phyloP scores from a whole-genome alignment of 2,329 filamentous ascomycete species.

The Curvularia spicifera region DNA sequence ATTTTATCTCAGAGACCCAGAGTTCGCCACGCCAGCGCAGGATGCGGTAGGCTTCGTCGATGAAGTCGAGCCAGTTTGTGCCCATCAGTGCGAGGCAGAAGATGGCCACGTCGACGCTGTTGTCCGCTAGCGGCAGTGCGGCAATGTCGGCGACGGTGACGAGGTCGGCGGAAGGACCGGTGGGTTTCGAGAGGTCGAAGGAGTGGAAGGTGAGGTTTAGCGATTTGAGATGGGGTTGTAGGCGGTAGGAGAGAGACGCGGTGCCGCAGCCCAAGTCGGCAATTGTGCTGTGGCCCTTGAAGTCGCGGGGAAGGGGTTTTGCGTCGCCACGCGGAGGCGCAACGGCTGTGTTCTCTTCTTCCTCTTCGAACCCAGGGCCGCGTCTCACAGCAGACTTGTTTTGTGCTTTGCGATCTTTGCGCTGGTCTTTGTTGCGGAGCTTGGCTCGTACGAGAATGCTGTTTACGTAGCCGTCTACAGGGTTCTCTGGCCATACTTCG shows the following conservation, averaged over 20 bases:
- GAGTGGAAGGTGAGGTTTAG: conserved; percentile 78
- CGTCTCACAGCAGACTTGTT: conserved; percentile 36
- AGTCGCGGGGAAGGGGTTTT: conserved; percentile 72
- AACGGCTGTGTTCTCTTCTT: conserved; percentile 14
- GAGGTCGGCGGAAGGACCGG: conserved; percentile 71
- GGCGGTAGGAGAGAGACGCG: conserved; percentile 74
- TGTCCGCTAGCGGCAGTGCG: conserved; percentile 75
- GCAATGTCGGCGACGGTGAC: conserved; percentile 92
- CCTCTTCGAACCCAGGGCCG: conserved; percentile 17
- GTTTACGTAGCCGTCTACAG: conserved; percentile 83
- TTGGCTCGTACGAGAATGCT: conserved; percentile 73
- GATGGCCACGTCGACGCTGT: conserved; percentile 82
- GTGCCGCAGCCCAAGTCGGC: conserved; percentile 95
- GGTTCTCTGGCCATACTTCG: conserved; percentile 94
- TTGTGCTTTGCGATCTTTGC: conserved; percentile 51
- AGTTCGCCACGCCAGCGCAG: conserved; percentile 94
- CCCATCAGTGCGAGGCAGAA: conserved; percentile 99
- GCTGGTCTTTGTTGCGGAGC: conserved; percentile 49
- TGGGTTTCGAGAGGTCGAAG: conserved; percentile 84
- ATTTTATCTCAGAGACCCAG: conserved; percentile 97
- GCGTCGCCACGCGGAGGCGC: conserved; percentile 25
- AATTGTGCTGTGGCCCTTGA: conserved; percentile 72
- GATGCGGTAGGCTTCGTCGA: conserved; percentile 93
- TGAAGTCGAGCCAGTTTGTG: conserved; percentile 96
- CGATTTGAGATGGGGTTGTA: conserved; percentile 68